Evolutionary conservation across 2,329 filamentous ascomycete species (phyloP).

Genomic region (Moelleriella libera): DNA sequence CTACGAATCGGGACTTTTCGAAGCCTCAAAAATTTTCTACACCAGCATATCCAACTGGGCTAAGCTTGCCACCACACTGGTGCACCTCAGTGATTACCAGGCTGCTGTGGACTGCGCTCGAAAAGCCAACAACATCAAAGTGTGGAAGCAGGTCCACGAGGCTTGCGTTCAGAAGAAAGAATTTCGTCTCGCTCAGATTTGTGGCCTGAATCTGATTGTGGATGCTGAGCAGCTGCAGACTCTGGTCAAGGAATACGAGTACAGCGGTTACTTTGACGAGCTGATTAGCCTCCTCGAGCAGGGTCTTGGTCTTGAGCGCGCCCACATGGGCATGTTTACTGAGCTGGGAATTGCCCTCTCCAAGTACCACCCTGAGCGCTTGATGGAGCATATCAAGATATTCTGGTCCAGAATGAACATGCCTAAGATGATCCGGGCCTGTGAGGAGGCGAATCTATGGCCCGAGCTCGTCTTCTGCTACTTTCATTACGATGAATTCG

Average conservation of each 20-base stretch:
- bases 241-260: conserved; percentile 92
- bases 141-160: conserved; percentile 97
- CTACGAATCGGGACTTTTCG: conserved; percentile 83
- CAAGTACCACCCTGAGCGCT: conserved; percentile 86
- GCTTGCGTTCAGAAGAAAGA: conserved; percentile 97
- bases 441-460: conserved; percentile 92
- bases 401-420: conserved; percentile 99
- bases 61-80: conserved; percentile 91
- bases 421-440: conserved; percentile 87
- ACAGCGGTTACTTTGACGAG: conserved; percentile 95
- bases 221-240: conserved; percentile 91
- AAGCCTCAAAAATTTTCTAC: conserved; percentile 98
- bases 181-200: conserved; percentile 96
- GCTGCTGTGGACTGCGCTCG: conserved; percentile 93
- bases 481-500: conserved; percentile 95
- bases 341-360: conserved; percentile 81
- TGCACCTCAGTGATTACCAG: conserved; percentile 96
- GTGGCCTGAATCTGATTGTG: conserved; percentile 93
- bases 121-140: conserved; percentile 98
- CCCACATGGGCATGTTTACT: conserved; percentile 96
- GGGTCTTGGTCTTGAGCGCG: conserved; percentile 80
- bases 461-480: conserved; percentile 96
- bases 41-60: conserved; percentile 99
- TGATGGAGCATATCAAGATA: conserved; percentile 97
- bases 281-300: conserved; percentile 89